Evolutionary conservation across 148 eudicot genomes (phyloP).

Genomic region (Cornus suecica): DNA sequence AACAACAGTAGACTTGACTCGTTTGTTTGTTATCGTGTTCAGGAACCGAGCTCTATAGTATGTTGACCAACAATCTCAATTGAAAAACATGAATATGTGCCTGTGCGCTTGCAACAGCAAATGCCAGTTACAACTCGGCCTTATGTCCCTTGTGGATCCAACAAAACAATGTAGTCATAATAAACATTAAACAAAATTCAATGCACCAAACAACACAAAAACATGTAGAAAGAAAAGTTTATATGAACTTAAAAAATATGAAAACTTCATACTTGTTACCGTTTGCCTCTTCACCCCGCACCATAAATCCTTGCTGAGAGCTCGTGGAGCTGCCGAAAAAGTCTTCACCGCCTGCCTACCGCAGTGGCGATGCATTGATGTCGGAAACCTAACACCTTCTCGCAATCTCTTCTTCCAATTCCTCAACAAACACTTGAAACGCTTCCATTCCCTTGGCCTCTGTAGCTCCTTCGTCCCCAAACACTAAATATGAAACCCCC

Average conservation of each 20-base stretch:
- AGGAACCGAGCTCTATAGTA: no score
- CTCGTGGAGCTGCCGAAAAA: neutral
- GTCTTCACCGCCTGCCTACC: slow-evolving; percentile 15
- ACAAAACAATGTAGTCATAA: neutral
- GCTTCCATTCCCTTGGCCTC: slow-evolving; percentile 15
- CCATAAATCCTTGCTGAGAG: neutral
- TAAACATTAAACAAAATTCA: neutral
- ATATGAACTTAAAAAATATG: no score
- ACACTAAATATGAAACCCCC: slow-evolving; percentile 20
- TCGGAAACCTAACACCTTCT: slow-evolving; percentile 12
- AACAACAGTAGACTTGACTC: no score
- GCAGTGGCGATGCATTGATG: slow-evolving; percentile 27
- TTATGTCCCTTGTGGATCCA: no score
- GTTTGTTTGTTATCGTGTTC: no score
- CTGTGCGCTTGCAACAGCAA: no score
- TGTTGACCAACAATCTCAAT: no score
- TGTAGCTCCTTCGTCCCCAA: slow-evolving; percentile 11
- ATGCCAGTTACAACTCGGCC: no score
- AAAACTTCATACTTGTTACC: slow-evolving; percentile 16
- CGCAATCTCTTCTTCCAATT: neutral
- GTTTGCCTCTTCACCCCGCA: neutral
- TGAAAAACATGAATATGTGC: no score
- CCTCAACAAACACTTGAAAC: slow-evolving; percentile 19
- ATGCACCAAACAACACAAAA: neutral
- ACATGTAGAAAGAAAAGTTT: no score